Evolutionary conservation across 2,329 filamentous ascomycete species (phyloP).

Genomic region (Alternaria hordeiaustralica): DNA sequence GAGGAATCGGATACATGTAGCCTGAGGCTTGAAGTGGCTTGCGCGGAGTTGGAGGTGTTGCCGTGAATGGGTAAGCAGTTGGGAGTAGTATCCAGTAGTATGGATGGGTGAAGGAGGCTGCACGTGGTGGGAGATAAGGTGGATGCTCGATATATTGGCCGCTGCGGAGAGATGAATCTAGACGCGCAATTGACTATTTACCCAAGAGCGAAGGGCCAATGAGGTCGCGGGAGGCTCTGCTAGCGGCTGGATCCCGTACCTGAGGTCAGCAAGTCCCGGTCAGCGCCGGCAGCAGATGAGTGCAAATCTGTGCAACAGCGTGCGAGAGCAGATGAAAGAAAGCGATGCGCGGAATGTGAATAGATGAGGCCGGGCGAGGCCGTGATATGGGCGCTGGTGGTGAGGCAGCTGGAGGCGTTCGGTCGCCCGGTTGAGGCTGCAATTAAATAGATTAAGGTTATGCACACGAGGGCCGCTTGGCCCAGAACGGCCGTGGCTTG

Average conservation of each 20-base stretch:
- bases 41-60: neutral
- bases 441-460: slow-evolving; percentile 29
- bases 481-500: slow-evolving; percentile 12
- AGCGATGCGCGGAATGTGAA: neutral
- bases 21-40: slow-evolving; percentile 7
- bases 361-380: neutral
- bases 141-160: slow-evolving; percentile 23
- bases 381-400: neutral
- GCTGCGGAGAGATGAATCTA: slow-evolving; percentile 8
- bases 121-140: neutral
- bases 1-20: neutral
- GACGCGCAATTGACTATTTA: slow-evolving; percentile 10
- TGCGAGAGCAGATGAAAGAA: neutral
- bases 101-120: neutral
- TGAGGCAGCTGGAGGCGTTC: slow-evolving; percentile 5
- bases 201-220: slow-evolving; percentile 13
- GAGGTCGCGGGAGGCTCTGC: neutral
- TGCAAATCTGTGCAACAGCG: slow-evolving; percentile 1
- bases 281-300: slow-evolving; percentile 5
- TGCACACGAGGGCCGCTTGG: slow-evolving; percentile 12
- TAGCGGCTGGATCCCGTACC: slow-evolving; percentile 7
- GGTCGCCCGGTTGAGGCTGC: slow-evolving; percentile 10
- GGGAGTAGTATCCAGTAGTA: neutral
- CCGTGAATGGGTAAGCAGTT: neutral
- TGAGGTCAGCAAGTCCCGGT: neutral